Evolutionary conservation across 306 rosid species (phyloP).

Genomic region (Geum urbanum): DNA sequence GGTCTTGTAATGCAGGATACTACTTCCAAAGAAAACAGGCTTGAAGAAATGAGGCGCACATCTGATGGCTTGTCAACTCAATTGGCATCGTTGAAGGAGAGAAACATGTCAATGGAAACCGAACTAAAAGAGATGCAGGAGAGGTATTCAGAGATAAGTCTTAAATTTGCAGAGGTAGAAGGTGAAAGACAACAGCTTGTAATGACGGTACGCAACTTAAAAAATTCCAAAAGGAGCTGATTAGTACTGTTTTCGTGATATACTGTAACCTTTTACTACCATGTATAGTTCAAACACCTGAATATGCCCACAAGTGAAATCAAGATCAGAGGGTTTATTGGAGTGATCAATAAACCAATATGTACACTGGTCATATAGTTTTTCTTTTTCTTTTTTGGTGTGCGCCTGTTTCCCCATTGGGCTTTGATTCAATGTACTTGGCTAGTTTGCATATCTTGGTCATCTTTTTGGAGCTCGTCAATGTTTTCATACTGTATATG

Average conservation of each 20-base stretch:
- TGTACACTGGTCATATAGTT: slow-evolving; percentile 37
- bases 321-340: slow-evolving; percentile 29
- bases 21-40: slow-evolving; percentile 20
- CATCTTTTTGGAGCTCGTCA: slow-evolving; percentile 21
- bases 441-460: slow-evolving; percentile 19
- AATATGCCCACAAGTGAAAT: slow-evolving; percentile 23
- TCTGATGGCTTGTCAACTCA: slow-evolving; percentile 36
- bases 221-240: slow-evolving; percentile 50
- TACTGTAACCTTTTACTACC: slow-evolving; percentile 23
- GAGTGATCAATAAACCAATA: slow-evolving; percentile 48
- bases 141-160: slow-evolving; percentile 97
- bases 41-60: slow-evolving; percentile 25
- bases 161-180: slow-evolving; percentile 94
- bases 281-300: slow-evolving; percentile 48
- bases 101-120: slow-evolving; percentile 71
- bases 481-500: slow-evolving; percentile 9
- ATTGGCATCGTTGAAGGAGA: slow-evolving; percentile 50
- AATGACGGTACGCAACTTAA: slow-evolving; percentile 78
- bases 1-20: slow-evolving; percentile 37
- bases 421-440: slow-evolving; percentile 24
- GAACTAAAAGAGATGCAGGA: slow-evolving; percentile 97
- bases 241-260: slow-evolving; percentile 21
- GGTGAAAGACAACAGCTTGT: slow-evolving; percentile 97
- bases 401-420: slow-evolving; percentile 30
- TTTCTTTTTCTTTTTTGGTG: slow-evolving; percentile 14